Base-by-base conservation (phyloP, 2,329 filamentous ascomycete genomes). In the Sphaerulina musiva region DNA sequence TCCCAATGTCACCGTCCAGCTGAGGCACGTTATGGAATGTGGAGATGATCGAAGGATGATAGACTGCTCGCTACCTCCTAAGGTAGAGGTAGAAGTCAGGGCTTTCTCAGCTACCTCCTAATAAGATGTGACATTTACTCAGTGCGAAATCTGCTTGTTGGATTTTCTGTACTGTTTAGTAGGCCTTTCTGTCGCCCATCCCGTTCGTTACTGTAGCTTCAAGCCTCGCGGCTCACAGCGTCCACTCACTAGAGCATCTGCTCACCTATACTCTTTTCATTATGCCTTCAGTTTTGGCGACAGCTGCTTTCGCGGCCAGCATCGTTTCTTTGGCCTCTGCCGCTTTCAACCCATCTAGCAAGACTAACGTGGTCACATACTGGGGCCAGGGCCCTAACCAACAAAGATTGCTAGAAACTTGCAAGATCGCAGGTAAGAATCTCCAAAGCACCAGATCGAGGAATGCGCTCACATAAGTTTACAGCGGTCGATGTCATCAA, bases 371-470 rank as follows among this genome's bases (percentile, higher is more conserved):
- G 44, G 78, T 73, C 26, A 70, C 79, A 42, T 81, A 82, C 67
- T 81, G 75, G 71, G 80, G 80, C 45, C 78, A 82, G 72, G 79
- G 79, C 57, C 56, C 66, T 10, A 51, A 70, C 51, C 79, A 82
- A 59, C 65, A 69, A 20, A 70, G 74, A 23, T 70, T 82, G 20
- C 66, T 71, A 36, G 70, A 78, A 48, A 77, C 78, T 61, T 83
- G 80, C 67, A 63, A 73, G 38, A 52, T 44, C 34, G 45, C 43
- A 31, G 38, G 45, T 53, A 31, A 34, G 50, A 40, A 32, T 12
- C 14, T 10, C n/a, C 14, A 29, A 41, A 20, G 38, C 29, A 23
- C 14, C 6, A 1, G 29, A 12, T 26, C 36, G 20, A 14, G 40
- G 9, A 34, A 41, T 20, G 14, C 44, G 46, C 20, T 20, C 20